These are phyloP conservation scores for Apophysomyces sp. DNA, from an alignment of 371 early-diverging fungal species.

Conservation along the genomic window DNA sequence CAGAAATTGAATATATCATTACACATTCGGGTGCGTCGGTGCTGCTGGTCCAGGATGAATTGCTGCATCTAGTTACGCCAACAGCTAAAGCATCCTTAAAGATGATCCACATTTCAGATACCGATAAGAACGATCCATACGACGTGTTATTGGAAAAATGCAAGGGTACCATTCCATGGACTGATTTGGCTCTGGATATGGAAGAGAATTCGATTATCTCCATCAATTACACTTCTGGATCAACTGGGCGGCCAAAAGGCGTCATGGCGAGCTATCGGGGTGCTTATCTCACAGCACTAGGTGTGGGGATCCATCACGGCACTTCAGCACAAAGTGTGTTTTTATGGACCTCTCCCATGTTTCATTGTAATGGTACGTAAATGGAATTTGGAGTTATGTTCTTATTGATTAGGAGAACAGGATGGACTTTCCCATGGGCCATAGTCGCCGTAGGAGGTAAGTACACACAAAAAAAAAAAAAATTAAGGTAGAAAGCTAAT, in stretches of 20 bases:
- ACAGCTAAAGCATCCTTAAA: background rate
- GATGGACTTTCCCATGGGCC: slow-evolving; percentile 71
- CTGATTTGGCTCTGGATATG: slow-evolving; percentile 44
- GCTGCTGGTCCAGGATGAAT: slow-evolving; percentile 58
- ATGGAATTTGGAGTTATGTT: background rate
- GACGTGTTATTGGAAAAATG: slow-evolving; percentile 39
- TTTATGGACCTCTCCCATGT: slow-evolving; percentile 67
- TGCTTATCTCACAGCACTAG: slow-evolving; percentile 53
- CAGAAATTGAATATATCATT: slow-evolving; percentile 66
- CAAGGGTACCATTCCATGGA: slow-evolving; percentile 30
- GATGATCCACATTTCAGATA: slow-evolving; percentile 23
- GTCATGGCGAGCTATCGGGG: slow-evolving; percentile 45
- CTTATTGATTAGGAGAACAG: slow-evolving; percentile 6
- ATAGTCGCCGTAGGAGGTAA: slow-evolving; percentile 54
- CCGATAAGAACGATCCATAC: slow-evolving; percentile 28
- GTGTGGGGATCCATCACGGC: slow-evolving; percentile 49
- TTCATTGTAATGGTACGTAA: slow-evolving; percentile 59
- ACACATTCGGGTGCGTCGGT: slow-evolving; percentile 53
- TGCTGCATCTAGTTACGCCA: slow-evolving; percentile 16
- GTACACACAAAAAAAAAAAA: background rate
- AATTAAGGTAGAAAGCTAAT: background rate
- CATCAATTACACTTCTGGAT: slow-evolving; percentile 66
- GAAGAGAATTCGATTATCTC: slow-evolving; percentile 58
- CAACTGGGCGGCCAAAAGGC: slow-evolving; percentile 68
- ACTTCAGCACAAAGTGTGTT: slow-evolving; percentile 49